phyloP scores from a whole-genome alignment of 2,329 filamentous ascomycete species.

The Sporothrix phasma region DNA sequence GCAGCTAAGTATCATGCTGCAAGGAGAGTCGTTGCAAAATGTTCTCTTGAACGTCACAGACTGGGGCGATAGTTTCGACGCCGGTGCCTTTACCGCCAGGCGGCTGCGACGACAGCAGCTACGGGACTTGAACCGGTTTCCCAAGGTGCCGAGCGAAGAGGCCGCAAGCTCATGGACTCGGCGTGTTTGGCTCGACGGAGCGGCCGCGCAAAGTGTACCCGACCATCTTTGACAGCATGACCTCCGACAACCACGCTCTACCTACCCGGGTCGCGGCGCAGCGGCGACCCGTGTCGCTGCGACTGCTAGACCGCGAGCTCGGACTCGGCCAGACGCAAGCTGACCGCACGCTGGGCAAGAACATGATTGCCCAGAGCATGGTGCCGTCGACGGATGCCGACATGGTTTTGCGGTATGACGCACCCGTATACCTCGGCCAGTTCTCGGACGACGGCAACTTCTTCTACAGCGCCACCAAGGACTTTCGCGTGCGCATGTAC shows the following conservation, averaged over 20 bases:
- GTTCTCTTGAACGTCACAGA: slow-evolving; percentile 16
- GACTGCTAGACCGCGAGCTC: slow-evolving; percentile 72
- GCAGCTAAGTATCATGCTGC: slow-evolving; percentile 22
- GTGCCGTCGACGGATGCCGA: slow-evolving; percentile 71
- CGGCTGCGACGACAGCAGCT: slow-evolving; percentile 32
- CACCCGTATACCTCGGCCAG: slow-evolving; percentile 85
- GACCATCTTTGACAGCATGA: slow-evolving; percentile 9
- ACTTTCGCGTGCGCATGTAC: slow-evolving; percentile 94
- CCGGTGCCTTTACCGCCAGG: slow-evolving; percentile 22
- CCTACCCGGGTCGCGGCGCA: slow-evolving; percentile 26
- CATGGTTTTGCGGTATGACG: slow-evolving; percentile 77
- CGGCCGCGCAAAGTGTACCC: slow-evolving; percentile 25
- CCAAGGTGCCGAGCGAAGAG: slow-evolving; percentile 72
- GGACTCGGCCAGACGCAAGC: slow-evolving; percentile 49
- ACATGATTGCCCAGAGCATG: slow-evolving; percentile 60
- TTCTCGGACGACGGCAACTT: slow-evolving; percentile 97
- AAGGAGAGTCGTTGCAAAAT: slow-evolving; percentile 19
- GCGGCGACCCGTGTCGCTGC: slow-evolving; percentile 44
- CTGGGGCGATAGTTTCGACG: slow-evolving; percentile 8
- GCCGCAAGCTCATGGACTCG: slow-evolving; percentile 67
- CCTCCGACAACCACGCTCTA: background rate
- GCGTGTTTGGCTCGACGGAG: slow-evolving; percentile 65
- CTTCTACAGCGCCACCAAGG: slow-evolving; percentile 85
- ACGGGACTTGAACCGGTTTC: slow-evolving; percentile 53
- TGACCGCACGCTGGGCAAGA: slow-evolving; percentile 40